Conservation (phyloP, 2,329 filamentous ascomycete species). For the Grosmannia clavigera region DNA sequence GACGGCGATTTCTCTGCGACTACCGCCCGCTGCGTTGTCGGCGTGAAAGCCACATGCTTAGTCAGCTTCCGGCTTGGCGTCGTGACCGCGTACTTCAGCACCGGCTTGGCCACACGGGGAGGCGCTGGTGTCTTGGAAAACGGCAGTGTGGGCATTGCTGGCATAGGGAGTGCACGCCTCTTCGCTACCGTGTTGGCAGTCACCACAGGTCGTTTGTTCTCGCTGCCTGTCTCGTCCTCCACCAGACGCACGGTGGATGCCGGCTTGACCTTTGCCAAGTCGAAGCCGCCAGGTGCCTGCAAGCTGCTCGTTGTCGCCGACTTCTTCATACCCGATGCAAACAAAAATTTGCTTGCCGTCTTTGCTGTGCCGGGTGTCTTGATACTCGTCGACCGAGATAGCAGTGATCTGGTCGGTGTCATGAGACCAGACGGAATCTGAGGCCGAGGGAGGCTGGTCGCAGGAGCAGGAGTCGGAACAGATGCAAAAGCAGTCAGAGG, state of each 20-base stretch:
- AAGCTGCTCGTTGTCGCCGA: constrained; percentile 41
- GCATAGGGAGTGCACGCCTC: constrained; percentile 36
- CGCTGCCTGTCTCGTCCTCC: background rate
- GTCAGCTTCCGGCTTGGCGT: constrained; percentile 54
- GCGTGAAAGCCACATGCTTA: constrained; percentile 74
- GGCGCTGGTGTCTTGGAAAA: constrained; percentile 35
- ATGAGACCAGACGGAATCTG: constrained; percentile 46
- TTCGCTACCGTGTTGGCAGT: constrained; percentile 15
- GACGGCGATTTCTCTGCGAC: constrained; percentile 41
- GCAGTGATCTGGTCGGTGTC: constrained; percentile 68
- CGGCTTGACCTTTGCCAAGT: constrained; percentile 19
- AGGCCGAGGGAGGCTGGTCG: constrained; percentile 20
- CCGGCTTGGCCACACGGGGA: constrained; percentile 34
- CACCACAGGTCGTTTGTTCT: background rate
- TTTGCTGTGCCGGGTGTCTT: constrained; percentile 33
- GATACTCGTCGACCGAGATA: constrained; percentile 45
- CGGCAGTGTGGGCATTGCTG: constrained; percentile 16
- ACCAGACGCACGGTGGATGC: constrained; percentile 6
- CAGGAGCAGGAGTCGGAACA: background rate
- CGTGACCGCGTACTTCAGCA: constrained; percentile 41
- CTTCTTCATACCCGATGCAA: constrained; percentile 29
- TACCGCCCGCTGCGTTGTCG: constrained; percentile 44
- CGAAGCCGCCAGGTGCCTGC: constrained; percentile 12
- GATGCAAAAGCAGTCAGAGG: constrained; percentile 8
- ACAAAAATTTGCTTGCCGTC: constrained; percentile 28